phyloP scores from a whole-genome alignment of 1,284 basidiomycete species.

The Microbotryomycetes sp. region DNA sequence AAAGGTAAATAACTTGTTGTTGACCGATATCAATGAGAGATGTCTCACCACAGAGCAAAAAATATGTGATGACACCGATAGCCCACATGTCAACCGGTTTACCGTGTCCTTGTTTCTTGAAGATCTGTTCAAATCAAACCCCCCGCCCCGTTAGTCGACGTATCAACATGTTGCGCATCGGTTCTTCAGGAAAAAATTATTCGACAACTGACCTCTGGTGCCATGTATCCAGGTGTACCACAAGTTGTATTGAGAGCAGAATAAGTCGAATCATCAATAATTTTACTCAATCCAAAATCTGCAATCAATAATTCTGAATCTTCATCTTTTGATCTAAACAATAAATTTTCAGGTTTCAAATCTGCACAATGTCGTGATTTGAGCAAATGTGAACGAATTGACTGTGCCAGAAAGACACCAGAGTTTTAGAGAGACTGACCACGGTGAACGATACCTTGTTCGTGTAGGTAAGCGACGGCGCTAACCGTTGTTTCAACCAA shows the following conservation, averaged over 20 bases:
- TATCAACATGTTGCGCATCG: too few relatives aligned
- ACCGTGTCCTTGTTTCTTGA: conserved; percentile 89
- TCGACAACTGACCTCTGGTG: not conserved
- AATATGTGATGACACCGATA: conserved; percentile 85
- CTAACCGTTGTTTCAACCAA: conserved; percentile 80
- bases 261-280: conserved; percentile 82
- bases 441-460: conserved; percentile 90
- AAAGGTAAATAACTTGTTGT: conserved; percentile 21
- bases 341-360: conserved; percentile 92
- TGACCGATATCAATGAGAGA: not conserved
- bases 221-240: conserved; percentile 66
- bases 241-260: conserved; percentile 88
- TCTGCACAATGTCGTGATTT: conserved; percentile 48
- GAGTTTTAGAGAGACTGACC: conserved; percentile 48
- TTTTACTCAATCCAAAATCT: conserved; percentile 74
- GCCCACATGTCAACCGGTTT: conserved; percentile 84
- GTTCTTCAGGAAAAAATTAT: not conserved
- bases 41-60: conserved; percentile 66
- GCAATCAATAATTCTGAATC: conserved; percentile 94
- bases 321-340: conserved; percentile 84
- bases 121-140: conserved; percentile 54
- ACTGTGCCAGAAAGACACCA: not conserved
- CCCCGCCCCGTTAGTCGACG: not conserved
- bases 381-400: conserved; percentile 2
- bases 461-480: conserved; percentile 88